Evolutionary conservation across 2,329 filamentous ascomycete species (phyloP).

Genomic region (Trichoderma gracile): DNA sequence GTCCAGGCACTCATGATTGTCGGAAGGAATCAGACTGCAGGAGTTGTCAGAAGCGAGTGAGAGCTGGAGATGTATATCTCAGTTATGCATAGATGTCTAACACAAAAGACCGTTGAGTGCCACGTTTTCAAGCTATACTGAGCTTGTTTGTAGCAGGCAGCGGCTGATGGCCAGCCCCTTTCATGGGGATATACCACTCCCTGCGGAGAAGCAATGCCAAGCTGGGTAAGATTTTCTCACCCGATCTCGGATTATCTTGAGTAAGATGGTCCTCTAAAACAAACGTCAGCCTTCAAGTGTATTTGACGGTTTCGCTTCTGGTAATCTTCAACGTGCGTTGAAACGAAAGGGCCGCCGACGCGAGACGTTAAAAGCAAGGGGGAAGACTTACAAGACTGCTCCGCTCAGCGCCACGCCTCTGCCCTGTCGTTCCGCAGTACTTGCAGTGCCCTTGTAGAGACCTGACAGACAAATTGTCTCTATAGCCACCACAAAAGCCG

Average conservation of each 20-base stretch:
- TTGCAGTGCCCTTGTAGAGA: neutral
- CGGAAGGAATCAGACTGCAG: neutral
- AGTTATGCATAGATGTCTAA: neutral
- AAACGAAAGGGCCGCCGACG: neutral
- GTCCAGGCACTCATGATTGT: constrained; percentile 59
- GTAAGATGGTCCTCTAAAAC: neutral
- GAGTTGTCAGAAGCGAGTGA: neutral
- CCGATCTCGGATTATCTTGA: neutral
- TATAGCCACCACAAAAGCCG: neutral
- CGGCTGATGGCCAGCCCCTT: neutral
- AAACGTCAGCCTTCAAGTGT: constrained; percentile 3
- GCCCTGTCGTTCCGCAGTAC: neutral
- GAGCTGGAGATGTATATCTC: neutral
- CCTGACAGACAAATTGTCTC: neutral
- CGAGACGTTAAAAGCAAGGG: constrained; percentile 9
- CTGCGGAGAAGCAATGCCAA: constrained; percentile 2
- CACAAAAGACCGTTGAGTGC: neutral
- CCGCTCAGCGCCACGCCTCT: neutral
- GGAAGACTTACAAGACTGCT: constrained; percentile 11
- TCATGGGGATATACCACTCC: neutral
- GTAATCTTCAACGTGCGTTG: neutral
- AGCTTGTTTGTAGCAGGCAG: constrained; percentile 8
- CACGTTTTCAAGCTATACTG: constrained; percentile 25
- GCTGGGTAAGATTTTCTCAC: neutral
- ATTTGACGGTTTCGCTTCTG: neutral